These are phyloP conservation scores for Wickerhamiella bombiphila DNA, from an alignment of 805 yeast species.

Conservation along the genomic window DNA sequence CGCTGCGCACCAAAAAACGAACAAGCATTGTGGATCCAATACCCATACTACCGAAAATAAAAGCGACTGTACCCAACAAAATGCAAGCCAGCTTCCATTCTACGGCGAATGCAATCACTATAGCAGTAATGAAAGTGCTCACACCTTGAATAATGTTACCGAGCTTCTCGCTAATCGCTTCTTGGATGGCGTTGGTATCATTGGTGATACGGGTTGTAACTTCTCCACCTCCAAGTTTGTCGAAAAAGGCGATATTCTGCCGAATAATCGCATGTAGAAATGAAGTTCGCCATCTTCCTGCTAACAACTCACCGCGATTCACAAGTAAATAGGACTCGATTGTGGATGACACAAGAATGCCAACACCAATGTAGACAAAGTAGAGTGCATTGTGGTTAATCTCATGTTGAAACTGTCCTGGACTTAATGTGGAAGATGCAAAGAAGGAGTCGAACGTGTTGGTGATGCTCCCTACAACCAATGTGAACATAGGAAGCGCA, in stretches of 20 bases:
- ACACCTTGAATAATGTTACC: slow-evolving; percentile 27
- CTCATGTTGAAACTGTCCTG: slow-evolving; percentile 22
- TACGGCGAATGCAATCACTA: slow-evolving; percentile 25
- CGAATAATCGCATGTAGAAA: slow-evolving; percentile 26
- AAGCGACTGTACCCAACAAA: slow-evolving; percentile 23
- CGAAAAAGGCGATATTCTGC: slow-evolving; percentile 30
- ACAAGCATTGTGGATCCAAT: slow-evolving; percentile 22
- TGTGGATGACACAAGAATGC: slow-evolving; percentile 21
- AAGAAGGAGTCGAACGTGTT: slow-evolving; percentile 24
- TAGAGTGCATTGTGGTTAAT: slow-evolving; percentile 27
- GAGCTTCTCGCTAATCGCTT: slow-evolving; percentile 29
- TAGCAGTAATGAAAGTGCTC: slow-evolving; percentile 27
- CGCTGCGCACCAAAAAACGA: slow-evolving; percentile 17
- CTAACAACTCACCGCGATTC: slow-evolving; percentile 28
- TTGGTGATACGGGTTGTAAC: slow-evolving; percentile 30
- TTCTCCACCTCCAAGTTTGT: slow-evolving; percentile 30
- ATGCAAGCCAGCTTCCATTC: slow-evolving; percentile 26
- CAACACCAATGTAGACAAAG: slow-evolving; percentile 29
- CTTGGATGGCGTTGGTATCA: slow-evolving; percentile 29
- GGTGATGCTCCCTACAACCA: slow-evolving; percentile 29
- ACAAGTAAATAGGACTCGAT: slow-evolving; percentile 26
- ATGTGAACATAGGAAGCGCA: slow-evolving; percentile 28
- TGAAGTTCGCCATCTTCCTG: slow-evolving; percentile 27
- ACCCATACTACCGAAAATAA: slow-evolving; percentile 21
- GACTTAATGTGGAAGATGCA: slow-evolving; percentile 15